Conservation (phyloP, 2,329 filamentous ascomycete species). For the Cercospora sojina region DNA sequence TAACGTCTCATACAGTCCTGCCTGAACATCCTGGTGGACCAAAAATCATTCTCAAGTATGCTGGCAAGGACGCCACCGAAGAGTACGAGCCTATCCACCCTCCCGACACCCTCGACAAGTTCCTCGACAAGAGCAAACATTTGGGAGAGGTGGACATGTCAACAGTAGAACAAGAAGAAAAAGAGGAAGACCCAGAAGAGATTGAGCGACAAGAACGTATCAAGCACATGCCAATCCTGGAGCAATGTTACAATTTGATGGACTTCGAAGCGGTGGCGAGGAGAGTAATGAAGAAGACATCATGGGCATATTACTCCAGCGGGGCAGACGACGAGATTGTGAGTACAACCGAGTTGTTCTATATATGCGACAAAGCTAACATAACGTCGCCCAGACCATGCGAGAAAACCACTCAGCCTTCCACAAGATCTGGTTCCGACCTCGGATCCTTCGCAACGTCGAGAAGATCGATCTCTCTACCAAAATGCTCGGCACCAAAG, state of each 20-base stretch:
- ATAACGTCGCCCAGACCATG: conserved; percentile 56
- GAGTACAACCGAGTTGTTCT: not conserved
- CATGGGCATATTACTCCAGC: conserved; percentile 97
- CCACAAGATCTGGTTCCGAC: conserved; percentile 97
- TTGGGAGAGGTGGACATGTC: conserved; percentile 85
- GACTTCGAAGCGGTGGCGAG: conserved; percentile 95
- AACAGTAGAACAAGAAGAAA: conserved; percentile 68
- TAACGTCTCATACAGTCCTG: conserved; percentile 22
- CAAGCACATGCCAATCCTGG: conserved; percentile 74
- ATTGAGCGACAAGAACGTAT: conserved; percentile 64
- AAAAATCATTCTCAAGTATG: conserved; percentile 96
- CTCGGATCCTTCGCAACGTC: conserved; percentile 83
- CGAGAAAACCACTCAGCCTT: conserved; percentile 84
- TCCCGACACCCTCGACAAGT: conserved; percentile 79
- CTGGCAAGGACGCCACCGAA: conserved; percentile 89
- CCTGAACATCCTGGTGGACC: conserved; percentile 76
- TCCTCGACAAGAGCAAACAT: conserved; percentile 80
- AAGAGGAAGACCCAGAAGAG: conserved; percentile 69
- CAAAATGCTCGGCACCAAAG: conserved; percentile 88
- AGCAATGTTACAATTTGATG: conserved; percentile 88
- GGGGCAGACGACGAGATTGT: conserved; percentile 68
- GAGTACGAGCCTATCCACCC: conserved; percentile 89
- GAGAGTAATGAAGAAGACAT: conserved; percentile 89
- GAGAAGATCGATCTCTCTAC: conserved; percentile 82
- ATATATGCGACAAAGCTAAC: not conserved